A percentile compares a stretch with the other conserved stretches of the same genome.
Conservation (phyloP, 345 rosid genomes). For the Citrus cavaleriei region DNA sequence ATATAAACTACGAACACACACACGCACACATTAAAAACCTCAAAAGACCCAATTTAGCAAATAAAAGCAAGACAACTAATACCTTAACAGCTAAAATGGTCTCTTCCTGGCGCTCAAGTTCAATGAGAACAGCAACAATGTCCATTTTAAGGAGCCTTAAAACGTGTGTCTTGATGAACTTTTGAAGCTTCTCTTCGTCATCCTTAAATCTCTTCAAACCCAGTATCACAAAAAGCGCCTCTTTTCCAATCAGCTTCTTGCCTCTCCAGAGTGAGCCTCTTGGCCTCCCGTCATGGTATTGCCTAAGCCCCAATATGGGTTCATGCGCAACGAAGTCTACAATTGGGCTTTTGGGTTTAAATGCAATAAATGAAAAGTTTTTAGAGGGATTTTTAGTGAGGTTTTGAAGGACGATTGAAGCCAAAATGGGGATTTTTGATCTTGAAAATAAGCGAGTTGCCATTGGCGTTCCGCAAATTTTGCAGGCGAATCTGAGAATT, state of each 20-base stretch:
- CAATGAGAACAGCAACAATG: slow-evolving; percentile 69
- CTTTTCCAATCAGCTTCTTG: slow-evolving; percentile 86
- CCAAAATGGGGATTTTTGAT: slow-evolving; percentile 33
- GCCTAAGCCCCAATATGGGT: slow-evolving; percentile 32
- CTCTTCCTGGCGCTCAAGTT: slow-evolving; percentile 90
- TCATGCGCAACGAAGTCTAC: slow-evolving; percentile 4
- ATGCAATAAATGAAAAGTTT: slow-evolving; percentile 17
- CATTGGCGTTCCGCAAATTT: slow-evolving; percentile 10
- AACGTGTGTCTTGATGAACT: slow-evolving; percentile 68
- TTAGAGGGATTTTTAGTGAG: slow-evolving; percentile 9
- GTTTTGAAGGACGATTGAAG: slow-evolving; percentile 33
- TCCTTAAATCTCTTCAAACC: slow-evolving; percentile 81
- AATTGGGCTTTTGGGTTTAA: slow-evolving; percentile 17
- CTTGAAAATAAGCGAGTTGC: slow-evolving; percentile 49
- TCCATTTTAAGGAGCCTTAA: slow-evolving; percentile 77
- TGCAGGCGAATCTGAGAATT: not conserved
- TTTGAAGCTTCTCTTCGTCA: slow-evolving; percentile 64
- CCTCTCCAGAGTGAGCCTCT: slow-evolving; percentile 97
- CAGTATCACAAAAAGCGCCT: slow-evolving; percentile 65
- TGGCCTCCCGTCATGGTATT: slow-evolving; percentile 88
- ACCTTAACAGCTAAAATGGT: slow-evolving; percentile 71
- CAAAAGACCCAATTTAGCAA: not conserved
- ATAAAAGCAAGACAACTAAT: not conserved
- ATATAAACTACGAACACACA: not conserved
- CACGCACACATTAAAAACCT: not conserved